Evolutionary conservation across 345 rosid genomes (phyloP).

Genomic region (Gossypium longicalyx): DNA sequence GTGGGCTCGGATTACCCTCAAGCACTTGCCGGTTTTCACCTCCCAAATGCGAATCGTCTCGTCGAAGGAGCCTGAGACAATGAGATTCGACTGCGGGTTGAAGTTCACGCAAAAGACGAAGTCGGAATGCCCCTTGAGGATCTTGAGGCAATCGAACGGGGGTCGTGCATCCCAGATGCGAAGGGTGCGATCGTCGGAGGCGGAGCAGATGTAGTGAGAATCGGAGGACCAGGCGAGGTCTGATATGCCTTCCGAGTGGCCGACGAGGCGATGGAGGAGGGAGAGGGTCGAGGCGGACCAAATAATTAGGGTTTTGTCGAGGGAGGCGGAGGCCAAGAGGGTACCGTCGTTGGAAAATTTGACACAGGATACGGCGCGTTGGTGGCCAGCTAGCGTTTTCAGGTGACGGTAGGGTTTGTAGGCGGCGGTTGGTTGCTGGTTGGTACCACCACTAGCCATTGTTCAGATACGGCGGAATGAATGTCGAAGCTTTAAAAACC

Average conservation of each 20-base stretch:
- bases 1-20: slow-evolving; percentile 61
- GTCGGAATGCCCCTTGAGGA: slow-evolving; percentile 70
- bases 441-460: slow-evolving; percentile 10
- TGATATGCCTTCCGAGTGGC: slow-evolving; percentile 57
- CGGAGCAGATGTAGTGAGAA: slow-evolving; percentile 93
- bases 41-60: slow-evolving; percentile 92
- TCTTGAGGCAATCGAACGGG: slow-evolving; percentile 81
- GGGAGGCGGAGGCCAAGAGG: slow-evolving; percentile 82
- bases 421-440: slow-evolving; percentile 8
- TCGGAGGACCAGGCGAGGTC: slow-evolving; percentile 35
- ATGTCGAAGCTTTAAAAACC: not conserved
- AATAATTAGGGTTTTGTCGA: slow-evolving; percentile 73
- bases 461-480: not conserved
- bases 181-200: slow-evolving; percentile 84
- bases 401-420: slow-evolving; percentile 62
- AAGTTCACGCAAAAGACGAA: slow-evolving; percentile 90
- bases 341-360: slow-evolving; percentile 88
- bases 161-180: slow-evolving; percentile 93
- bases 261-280: not conserved
- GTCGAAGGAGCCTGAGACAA: slow-evolving; percentile 83
- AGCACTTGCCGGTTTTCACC: slow-evolving; percentile 77
- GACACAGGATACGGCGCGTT: slow-evolving; percentile 75
- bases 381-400: slow-evolving; percentile 60
- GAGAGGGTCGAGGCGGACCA: slow-evolving; percentile 53
- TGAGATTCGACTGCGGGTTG: slow-evolving; percentile 76